Evolutionary conservation across 2,329 filamentous ascomycete genomes (phyloP), one percentile per base, ranked within the genome.

Genomic region (Tympanopsis confertula): DNA sequence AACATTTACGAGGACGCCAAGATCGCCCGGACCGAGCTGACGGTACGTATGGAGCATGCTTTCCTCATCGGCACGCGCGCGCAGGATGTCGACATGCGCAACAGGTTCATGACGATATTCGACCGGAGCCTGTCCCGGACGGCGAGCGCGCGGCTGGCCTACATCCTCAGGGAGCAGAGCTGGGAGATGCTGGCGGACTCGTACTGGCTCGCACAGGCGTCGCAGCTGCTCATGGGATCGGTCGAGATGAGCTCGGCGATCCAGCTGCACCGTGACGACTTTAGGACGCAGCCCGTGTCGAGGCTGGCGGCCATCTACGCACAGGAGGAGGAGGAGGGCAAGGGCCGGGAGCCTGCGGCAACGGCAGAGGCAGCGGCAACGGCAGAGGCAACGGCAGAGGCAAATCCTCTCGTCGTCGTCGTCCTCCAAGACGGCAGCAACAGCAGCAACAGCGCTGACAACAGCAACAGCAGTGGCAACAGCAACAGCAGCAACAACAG

Each of bases 1-100:
- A 79, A 88, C 36, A 95, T 98, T 41, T 98, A 98, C 55, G 91
- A 98, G 53, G 91, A 98, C 51, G 86, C 87, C 1, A 94, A 93
- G 61, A 91, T 98, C 44, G 87, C 88, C 1, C 75, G 88, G 22
- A 95, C 89, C 0, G 91, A 98, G 59, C 71, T 98, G 38, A 96
- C 91, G 0, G 93, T 98, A 7, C 78, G 93, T 3, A 83, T 98
- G 73, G 91, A 98, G 62, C 89, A 95, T 58, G 89, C 91, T 4
- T 98, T 98, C 69, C 70, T 98, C 45, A 91, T 98, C 36, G 91
- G 93, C 19, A 93, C 89, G 0, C 69, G 93, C 48, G 89, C 89
- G 2, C 81, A 88, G 47, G 89, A 98, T 55, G 85, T 96, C 12
- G 84, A 94, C 41, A 95, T 95, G 86, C 83, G 91, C 33, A 94